A percentile compares a stretch with the other conserved stretches of the same genome.
Conservation (phyloP, 2,329 filamentous ascomycete genomes). For the Cryphonectria carpinicola region DNA sequence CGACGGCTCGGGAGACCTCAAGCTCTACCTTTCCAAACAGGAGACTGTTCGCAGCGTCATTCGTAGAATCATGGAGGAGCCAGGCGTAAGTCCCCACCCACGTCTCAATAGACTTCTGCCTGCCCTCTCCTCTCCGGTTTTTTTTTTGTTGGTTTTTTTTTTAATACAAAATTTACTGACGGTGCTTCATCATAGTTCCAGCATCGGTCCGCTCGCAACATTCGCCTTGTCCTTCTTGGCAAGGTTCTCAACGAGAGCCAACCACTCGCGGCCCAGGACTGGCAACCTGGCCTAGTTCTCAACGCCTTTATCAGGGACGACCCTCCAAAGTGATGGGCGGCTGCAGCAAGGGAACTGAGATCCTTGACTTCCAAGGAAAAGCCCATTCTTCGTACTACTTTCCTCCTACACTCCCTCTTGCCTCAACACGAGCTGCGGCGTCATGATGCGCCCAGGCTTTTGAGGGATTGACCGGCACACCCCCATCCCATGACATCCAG, state of each 20-base stretch:
- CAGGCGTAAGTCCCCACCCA: constrained; percentile 55
- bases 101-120: neutral
- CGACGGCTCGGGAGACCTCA: constrained; percentile 67
- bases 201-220: constrained; percentile 29
- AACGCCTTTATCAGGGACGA: constrained; percentile 71
- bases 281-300: constrained; percentile 74
- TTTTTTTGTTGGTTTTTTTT: no score
- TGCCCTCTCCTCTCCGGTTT: neutral
- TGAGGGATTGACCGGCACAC: no score
- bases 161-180: neutral
- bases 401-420: no score
- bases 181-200: neutral
- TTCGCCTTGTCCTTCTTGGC: constrained; percentile 81
- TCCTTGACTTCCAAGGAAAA: neutral
- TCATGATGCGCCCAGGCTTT: no score
- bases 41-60: constrained; percentile 69
- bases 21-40: constrained; percentile 58
- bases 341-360: neutral
- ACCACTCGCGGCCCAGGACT: constrained; percentile 71
- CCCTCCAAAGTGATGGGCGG: constrained; percentile 16
- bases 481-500: no score
- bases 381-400: neutral
- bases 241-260: constrained; percentile 73
- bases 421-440: no score
- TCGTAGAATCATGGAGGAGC: constrained; percentile 65